phyloP scores from a whole-genome alignment of 2,329 filamentous ascomycete species.

The Alternaria brassicae region DNA sequence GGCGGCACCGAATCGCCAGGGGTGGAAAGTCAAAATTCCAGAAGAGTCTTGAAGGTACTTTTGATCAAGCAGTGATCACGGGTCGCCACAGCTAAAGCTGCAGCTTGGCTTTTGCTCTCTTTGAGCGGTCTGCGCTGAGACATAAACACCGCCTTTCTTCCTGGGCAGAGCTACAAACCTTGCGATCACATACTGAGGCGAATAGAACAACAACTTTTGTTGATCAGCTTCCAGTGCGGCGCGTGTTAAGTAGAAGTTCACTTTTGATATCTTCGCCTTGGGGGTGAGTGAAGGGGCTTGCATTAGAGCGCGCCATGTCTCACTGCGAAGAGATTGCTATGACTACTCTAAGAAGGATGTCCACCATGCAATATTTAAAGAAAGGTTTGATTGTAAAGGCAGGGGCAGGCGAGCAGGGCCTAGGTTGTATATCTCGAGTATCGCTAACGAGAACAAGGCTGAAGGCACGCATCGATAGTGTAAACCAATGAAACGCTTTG shows the following conservation, averaged over 20 bases:
- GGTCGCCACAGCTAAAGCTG: constrained; percentile 28
- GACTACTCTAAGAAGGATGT: neutral
- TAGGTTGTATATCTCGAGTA: constrained; percentile 35
- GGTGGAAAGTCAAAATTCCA: constrained; percentile 20
- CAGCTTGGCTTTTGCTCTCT: constrained; percentile 27
- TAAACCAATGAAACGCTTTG: constrained; percentile 23
- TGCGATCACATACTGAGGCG: constrained; percentile 16
- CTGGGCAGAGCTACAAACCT: constrained; percentile 16
- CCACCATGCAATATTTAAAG: neutral
- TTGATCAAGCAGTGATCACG: constrained; percentile 19
- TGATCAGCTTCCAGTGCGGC: constrained; percentile 29
- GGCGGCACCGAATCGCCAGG: constrained; percentile 12
- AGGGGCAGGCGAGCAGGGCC: constrained; percentile 4
- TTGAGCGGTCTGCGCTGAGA: constrained; percentile 41
- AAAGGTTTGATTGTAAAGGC: neutral
- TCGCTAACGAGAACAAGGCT: constrained; percentile 18
- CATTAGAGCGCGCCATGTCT: constrained; percentile 19
- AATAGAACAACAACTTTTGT: constrained; percentile 29
- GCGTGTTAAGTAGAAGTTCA: constrained; percentile 21
- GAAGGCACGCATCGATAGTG: constrained; percentile 25
- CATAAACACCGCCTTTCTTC: constrained; percentile 33
- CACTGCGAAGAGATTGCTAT: neutral
- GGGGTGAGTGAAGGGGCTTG: constrained; percentile 23
- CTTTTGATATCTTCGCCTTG: constrained; percentile 3
- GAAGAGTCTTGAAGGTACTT: constrained; percentile 16